These are phyloP conservation scores for Trichoderma polysporum DNA, from an alignment of 2,329 filamentous ascomycete species.

Conservation along the genomic window DNA sequence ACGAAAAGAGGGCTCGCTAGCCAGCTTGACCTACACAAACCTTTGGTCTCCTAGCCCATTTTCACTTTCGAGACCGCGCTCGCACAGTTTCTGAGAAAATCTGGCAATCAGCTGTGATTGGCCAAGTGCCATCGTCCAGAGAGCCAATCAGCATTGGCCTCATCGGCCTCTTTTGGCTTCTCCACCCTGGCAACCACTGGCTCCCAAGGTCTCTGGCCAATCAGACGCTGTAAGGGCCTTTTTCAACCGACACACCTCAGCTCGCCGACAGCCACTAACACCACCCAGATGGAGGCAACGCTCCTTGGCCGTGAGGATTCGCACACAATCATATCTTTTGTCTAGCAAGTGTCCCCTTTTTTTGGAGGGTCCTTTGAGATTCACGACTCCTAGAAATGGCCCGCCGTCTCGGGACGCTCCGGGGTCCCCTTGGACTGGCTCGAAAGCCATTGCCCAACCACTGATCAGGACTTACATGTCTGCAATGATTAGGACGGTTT, in stretches of 20 bases:
- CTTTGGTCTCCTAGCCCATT: slow-evolving; percentile 12
- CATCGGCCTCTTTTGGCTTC: slow-evolving; percentile 24
- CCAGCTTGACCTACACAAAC: slow-evolving; percentile 10
- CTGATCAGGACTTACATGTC: slow-evolving; percentile 26
- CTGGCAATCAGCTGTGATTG: slow-evolving; percentile 20
- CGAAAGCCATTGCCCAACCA: slow-evolving; percentile 33
- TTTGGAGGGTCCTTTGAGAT: slow-evolving; percentile 20
- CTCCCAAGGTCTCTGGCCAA: slow-evolving; percentile 30
- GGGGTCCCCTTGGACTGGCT: slow-evolving; percentile 21
- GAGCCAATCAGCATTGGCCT: slow-evolving; percentile 25
- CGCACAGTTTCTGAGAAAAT: slow-evolving; percentile 11
- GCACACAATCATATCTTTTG: slow-evolving; percentile 19
- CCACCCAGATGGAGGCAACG: slow-evolving; percentile 1
- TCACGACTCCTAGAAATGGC: slow-evolving; percentile 27
- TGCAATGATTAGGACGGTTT: slow-evolving; percentile 1
- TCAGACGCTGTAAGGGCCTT: slow-evolving; percentile 31
- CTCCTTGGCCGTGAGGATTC: slow-evolving; percentile 16
- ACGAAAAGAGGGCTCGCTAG: slow-evolving; percentile 14
- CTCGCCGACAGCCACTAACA: slow-evolving; percentile 28
- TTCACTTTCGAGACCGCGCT: slow-evolving; percentile 8
- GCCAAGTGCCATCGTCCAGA: background rate
- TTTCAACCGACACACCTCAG: slow-evolving; percentile 36
- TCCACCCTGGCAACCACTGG: slow-evolving; percentile 28
- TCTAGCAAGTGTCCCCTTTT: slow-evolving; percentile 26
- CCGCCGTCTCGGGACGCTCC: slow-evolving; percentile 26